Evolutionary conservation across 352 stramenopile species (phyloP).

Genomic region (Phytopythium mirpurense): DNA sequence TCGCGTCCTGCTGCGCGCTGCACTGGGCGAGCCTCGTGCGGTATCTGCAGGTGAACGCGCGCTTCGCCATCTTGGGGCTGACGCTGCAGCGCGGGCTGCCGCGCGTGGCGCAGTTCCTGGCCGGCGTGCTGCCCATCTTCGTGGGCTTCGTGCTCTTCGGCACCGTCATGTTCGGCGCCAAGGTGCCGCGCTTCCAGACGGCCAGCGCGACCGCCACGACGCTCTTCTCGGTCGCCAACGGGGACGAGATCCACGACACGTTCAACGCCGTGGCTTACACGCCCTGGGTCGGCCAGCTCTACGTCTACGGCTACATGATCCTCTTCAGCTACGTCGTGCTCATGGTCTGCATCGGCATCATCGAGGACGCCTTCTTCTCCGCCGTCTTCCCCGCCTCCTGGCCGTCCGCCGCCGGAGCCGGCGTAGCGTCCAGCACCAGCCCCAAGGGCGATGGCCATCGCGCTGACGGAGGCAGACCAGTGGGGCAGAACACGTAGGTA

Average conservation of each 20-base stretch:
- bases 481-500: no score
- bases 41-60: slow-evolving; percentile 61
- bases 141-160: slow-evolving; percentile 83
- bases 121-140: slow-evolving; percentile 80
- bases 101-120: slow-evolving; percentile 72
- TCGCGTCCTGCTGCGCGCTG: slow-evolving; percentile 58
- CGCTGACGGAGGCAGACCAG: not conserved
- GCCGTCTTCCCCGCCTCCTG: slow-evolving; percentile 66
- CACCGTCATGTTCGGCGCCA: slow-evolving; percentile 83
- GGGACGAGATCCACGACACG: slow-evolving; percentile 85
- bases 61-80: slow-evolving; percentile 74
- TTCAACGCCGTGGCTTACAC: slow-evolving; percentile 71
- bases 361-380: slow-evolving; percentile 87
- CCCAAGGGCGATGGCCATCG: not conserved
- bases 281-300: slow-evolving; percentile 75
- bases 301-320: slow-evolving; percentile 84
- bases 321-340: slow-evolving; percentile 88
- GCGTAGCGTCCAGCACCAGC: not conserved
- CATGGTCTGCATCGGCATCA: slow-evolving; percentile 88
- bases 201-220: slow-evolving; percentile 61
- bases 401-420: slow-evolving; percentile 7
- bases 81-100: slow-evolving; percentile 67
- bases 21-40: slow-evolving; percentile 76
- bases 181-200: slow-evolving; percentile 72
- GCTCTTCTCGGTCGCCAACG: slow-evolving; percentile 84